Conservation (phyloP, 139 green algal genomes). For the Zygnema circumcarinatum region DNA sequence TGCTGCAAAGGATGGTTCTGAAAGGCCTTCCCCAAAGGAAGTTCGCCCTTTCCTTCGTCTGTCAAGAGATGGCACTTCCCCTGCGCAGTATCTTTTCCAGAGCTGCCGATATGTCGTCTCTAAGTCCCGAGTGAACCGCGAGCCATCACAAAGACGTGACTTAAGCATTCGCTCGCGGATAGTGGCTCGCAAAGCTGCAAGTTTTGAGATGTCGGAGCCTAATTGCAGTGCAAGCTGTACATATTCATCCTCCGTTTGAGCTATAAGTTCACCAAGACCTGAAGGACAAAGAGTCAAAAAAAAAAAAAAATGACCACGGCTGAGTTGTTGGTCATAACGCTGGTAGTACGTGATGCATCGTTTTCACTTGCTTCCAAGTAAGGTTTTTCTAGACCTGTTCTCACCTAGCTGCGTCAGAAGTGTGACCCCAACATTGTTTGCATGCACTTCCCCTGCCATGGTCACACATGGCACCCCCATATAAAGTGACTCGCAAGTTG, state of each 20-base stretch:
- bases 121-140: slow-evolving; percentile 75
- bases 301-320: background rate
- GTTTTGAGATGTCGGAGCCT: slow-evolving; percentile 64
- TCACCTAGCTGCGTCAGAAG: slow-evolving; percentile 72
- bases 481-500: slow-evolving; percentile 90
- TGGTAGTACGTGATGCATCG: no score
- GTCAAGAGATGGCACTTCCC: no score
- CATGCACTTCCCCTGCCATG: slow-evolving; percentile 84
- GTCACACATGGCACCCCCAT: slow-evolving; percentile 96
- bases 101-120: slow-evolving; percentile 80
- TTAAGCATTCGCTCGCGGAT: slow-evolving; percentile 82
- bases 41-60: no score
- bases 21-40: no score
- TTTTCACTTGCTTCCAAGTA: no score
- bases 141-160: slow-evolving; percentile 81
- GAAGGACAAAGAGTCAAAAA: background rate
- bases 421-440: slow-evolving; percentile 92
- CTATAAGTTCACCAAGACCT: slow-evolving; percentile 80
- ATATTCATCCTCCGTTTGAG: slow-evolving; percentile 80
- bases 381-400: no score
- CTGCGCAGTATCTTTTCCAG: slow-evolving; percentile 50
- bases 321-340: no score
- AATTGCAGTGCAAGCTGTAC: slow-evolving; percentile 72
- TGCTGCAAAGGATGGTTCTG: no score
- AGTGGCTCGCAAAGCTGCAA: slow-evolving; percentile 71